Base-by-base conservation (phyloP, 2,329 filamentous ascomycete genomes). In the Talaromyces albobiverticillius region DNA sequence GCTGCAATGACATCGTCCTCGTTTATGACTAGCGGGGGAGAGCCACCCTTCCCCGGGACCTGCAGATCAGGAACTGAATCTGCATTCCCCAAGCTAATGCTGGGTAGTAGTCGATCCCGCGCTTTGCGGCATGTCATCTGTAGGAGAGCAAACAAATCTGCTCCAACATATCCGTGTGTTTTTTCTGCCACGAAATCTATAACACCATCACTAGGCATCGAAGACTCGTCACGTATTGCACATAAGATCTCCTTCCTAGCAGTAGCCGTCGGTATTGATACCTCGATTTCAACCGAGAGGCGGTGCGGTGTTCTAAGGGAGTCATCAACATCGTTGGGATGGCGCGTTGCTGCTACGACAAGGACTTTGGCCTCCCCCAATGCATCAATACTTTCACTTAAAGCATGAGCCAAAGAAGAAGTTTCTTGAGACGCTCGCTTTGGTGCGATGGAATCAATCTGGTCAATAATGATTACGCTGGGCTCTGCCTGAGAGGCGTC, bases 121-220 rank as follows among this genome's bases (percentile, higher is more conserved):
- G 67, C 61, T 61, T 69, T 69, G 55, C 73, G 62, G 64, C 75
- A 69, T 9, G 85, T 81, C 42, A 78, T 70, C 46, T 80, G 72
- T 46, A 88, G 76, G 0, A 96, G 76, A 13, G 79, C 81, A n/a
- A 77, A 75, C 1, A 96, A 76, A 67, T 96, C 92, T 1, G 82
- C 81, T 4, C 88, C 88, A 29, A 90, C 95, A 69, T 90, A 96
- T 3, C 92, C 93, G 64, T 96, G 91, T 0, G 92, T 95, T 53
- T 84, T 83, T 57, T 88, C 82, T 40, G 87, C 87, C 41, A 95
- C 74, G 16, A 79, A 74, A 3, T 79, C 72, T 16, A 90, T 72
- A 9, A 84, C 74, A 1, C 72, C 71, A 3, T 86, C 77, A 51
- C 71, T 76, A 8, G 75, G 74, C 8, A 75, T 78, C 3, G 76